Percentiles rank a stretch among this genome's conserved stretches.
Conservation (phyloP, 495 filamentous ascomycete species). For the Aspergillus cristatus region DNA sequence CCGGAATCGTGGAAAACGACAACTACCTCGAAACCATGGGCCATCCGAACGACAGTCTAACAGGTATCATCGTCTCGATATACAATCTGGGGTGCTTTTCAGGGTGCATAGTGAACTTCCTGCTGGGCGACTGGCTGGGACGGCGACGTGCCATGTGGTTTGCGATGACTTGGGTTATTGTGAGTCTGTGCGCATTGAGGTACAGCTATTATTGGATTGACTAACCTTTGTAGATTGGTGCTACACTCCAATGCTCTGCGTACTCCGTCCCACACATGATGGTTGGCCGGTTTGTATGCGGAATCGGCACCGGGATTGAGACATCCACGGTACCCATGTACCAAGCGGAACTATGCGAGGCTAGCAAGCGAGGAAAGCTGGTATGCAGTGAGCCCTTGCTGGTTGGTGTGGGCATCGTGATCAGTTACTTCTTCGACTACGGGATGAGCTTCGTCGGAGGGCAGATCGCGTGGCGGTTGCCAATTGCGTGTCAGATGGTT, state of each 20-base stretch:
- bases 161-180: slow-evolving; percentile 26
- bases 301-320: slow-evolving; percentile 42
- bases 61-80: slow-evolving; percentile 40
- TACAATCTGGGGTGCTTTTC: slow-evolving; percentile 43
- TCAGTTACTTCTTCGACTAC: slow-evolving; percentile 45
- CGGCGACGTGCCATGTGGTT: slow-evolving; percentile 35
- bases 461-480: slow-evolving; percentile 38
- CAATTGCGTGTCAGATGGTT: slow-evolving; percentile 39
- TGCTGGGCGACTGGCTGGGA: slow-evolving; percentile 41
- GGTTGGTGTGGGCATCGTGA: slow-evolving; percentile 27
- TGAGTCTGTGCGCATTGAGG: too few species aligned
- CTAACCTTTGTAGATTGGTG: slow-evolving; percentile 33
- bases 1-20: slow-evolving; percentile 37
- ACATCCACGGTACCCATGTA: slow-evolving; percentile 39
- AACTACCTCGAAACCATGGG: slow-evolving; percentile 37
- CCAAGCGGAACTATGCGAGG: slow-evolving; percentile 36
- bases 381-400: slow-evolving; percentile 39
- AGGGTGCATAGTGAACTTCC: slow-evolving; percentile 38
- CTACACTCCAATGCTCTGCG: slow-evolving; percentile 34
- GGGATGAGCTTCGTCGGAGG: slow-evolving; percentile 33
- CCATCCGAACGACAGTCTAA: slow-evolving; percentile 30
- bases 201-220: slow-evolving; percentile 3
- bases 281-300: slow-evolving; percentile 39
- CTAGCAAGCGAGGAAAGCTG: slow-evolving; percentile 30
- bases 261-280: slow-evolving; percentile 37